These are phyloP conservation scores for Nigrograna mackinnonii DNA, from an alignment of 2,329 filamentous ascomycete species.

Conservation along the genomic window DNA sequence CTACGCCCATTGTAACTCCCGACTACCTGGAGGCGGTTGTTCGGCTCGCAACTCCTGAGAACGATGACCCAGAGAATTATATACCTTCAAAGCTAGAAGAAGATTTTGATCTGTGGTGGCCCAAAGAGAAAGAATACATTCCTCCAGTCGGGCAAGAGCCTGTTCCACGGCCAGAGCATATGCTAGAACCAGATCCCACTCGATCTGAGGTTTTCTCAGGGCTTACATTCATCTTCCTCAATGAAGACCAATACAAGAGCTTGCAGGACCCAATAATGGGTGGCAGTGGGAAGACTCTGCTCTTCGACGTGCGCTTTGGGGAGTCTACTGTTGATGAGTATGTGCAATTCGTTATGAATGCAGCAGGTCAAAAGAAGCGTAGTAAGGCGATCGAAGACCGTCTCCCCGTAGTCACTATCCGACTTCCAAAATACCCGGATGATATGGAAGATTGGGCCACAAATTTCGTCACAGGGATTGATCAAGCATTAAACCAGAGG, in stretches of 20 bases:
- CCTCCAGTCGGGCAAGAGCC: constrained; percentile 78
- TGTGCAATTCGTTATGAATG: constrained; percentile 72
- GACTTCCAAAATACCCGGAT: constrained; percentile 57
- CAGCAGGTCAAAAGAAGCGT: constrained; percentile 74
- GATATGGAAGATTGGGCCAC: constrained; percentile 67
- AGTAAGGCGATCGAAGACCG: constrained; percentile 66
- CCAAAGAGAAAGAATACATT: constrained; percentile 70
- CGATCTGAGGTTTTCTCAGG: constrained; percentile 78
- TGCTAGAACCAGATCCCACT: constrained; percentile 70
- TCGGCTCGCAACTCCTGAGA: constrained; percentile 55
- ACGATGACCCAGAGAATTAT: constrained; percentile 47
- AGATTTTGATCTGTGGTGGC: constrained; percentile 82
- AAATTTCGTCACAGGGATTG: constrained; percentile 70
- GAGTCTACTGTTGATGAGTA: constrained; percentile 75
- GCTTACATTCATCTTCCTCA: constrained; percentile 87
- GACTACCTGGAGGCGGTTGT: constrained; percentile 75
- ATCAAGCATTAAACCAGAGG: constrained; percentile 74
- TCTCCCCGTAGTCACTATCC: constrained; percentile 77
- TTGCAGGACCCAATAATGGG: constrained; percentile 75
- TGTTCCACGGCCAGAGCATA: constrained; percentile 65
- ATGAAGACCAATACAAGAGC: constrained; percentile 73
- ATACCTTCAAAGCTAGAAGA: constrained; percentile 67
- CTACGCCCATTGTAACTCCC: constrained; percentile 73
- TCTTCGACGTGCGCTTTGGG: constrained; percentile 63
- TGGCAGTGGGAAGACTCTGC: constrained; percentile 80